These are phyloP conservation scores for Penicillium oxalicum DNA, from an alignment of 2,329 filamentous ascomycete genomes.

Conservation along the genomic window DNA sequence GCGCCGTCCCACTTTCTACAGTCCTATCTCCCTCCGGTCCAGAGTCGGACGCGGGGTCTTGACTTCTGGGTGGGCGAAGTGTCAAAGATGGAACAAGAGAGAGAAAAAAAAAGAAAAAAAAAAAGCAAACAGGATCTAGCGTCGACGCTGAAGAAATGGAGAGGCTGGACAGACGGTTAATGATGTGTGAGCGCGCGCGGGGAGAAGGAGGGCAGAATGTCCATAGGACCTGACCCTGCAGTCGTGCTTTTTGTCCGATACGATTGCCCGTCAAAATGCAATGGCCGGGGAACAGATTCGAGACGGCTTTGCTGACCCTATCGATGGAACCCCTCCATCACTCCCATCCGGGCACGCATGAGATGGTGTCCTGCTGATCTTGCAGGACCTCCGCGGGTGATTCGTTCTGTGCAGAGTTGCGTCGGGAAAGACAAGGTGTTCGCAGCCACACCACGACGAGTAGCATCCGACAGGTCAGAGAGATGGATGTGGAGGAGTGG, in stretches of 20 bases:
- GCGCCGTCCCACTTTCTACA: too few relatives aligned
- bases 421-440: not conserved
- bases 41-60: too few relatives aligned
- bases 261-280: constrained; percentile 4
- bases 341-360: too few relatives aligned
- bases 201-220: not conserved
- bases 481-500: constrained; percentile 20
- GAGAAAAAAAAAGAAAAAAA: not conserved
- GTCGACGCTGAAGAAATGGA: constrained; percentile 5
- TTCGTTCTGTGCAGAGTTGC: not conserved
- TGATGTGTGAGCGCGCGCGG: constrained; percentile 26
- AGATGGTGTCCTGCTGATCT: too few relatives aligned
- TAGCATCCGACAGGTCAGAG: constrained; percentile 1
- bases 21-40: too few relatives aligned
- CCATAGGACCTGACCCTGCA: constrained; percentile 8
- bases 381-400: not conserved
- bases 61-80: too few relatives aligned
- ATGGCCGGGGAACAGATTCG: constrained; percentile 8
- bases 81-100: not conserved
- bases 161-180: constrained; percentile 28
- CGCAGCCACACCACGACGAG: not conserved
- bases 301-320: constrained; percentile 12
- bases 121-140: not conserved
- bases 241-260: constrained; percentile 16
- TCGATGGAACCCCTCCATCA: not conserved